Evolutionary conservation across 2,329 filamentous ascomycete species (phyloP).

Genomic region (Coniochaeta sp.): DNA sequence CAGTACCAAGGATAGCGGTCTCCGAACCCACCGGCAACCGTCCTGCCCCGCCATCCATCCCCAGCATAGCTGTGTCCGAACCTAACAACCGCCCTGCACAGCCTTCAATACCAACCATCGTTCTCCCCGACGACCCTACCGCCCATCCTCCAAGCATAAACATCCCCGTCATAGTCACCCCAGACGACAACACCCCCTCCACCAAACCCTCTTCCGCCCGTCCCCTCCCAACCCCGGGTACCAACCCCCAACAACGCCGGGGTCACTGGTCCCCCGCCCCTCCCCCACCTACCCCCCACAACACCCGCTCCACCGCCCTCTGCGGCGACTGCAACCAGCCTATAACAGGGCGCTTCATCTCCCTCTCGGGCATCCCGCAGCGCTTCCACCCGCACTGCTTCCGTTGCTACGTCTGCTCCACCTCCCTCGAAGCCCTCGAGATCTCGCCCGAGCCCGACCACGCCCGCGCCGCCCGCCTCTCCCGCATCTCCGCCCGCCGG

Average conservation of each 20-base stretch:
- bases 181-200: slow-evolving; percentile 29
- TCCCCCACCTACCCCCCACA: slow-evolving; percentile 30
- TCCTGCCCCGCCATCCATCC: too few relatives aligned
- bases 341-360: slow-evolving; percentile 87
- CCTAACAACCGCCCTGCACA: too few relatives aligned
- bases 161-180: slow-evolving; percentile 35
- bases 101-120: slow-evolving; percentile 32
- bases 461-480: slow-evolving; percentile 63
- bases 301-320: slow-evolving; percentile 54
- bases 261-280: slow-evolving; percentile 56
- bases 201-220: slow-evolving; percentile 25
- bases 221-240: slow-evolving; percentile 41
- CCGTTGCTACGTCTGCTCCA: slow-evolving; percentile 79
- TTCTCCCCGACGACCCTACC: slow-evolving; percentile 24
- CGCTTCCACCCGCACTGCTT: slow-evolving; percentile 95
- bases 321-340: slow-evolving; percentile 80
- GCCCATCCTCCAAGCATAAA: slow-evolving; percentile 15
- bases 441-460: slow-evolving; percentile 87
- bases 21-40: too few relatives aligned
- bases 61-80: too few relatives aligned
- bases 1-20: too few relatives aligned
- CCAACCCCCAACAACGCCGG: slow-evolving; percentile 25
- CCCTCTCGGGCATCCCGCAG: slow-evolving; percentile 61
- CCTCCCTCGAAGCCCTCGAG: slow-evolving; percentile 85
- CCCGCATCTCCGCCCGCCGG: slow-evolving; percentile 59